Evolutionary conservation across 371 early-diverging fungal species (phyloP).

Genomic region (Syncephalastrum monosporum): DNA sequence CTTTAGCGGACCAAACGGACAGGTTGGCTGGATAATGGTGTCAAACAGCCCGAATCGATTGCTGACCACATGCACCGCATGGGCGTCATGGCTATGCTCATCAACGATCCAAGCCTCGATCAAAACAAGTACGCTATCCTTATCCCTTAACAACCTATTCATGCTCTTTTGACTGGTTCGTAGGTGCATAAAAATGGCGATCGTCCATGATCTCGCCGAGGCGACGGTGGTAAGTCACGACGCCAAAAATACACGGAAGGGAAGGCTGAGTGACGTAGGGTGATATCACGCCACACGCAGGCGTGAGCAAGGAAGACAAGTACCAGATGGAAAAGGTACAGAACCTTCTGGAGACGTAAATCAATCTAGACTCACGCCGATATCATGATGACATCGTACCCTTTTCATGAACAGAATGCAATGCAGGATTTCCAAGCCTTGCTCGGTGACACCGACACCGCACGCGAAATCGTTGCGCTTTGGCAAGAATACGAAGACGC

Average conservation of each 20-base stretch:
- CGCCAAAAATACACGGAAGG: background rate
- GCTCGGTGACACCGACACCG: slow-evolving; percentile 59
- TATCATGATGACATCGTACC: too few relatives aligned
- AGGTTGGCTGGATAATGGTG: slow-evolving; percentile 81
- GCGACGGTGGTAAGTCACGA: slow-evolving; percentile 64
- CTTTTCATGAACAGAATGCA: slow-evolving; percentile 44
- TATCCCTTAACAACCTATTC: background rate
- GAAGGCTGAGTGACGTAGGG: slow-evolving; percentile 48
- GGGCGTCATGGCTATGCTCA: slow-evolving; percentile 81
- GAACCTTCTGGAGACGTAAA: background rate
- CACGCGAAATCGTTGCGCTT: slow-evolving; percentile 68
- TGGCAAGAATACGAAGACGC: slow-evolving; percentile 92
- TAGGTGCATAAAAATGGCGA: slow-evolving; percentile 84
- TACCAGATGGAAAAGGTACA: slow-evolving; percentile 64
- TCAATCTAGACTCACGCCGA: too few relatives aligned
- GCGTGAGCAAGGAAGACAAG: slow-evolving; percentile 81
- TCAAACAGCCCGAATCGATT: slow-evolving; percentile 80
- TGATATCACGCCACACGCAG: slow-evolving; percentile 87
- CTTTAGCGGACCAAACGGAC: slow-evolving; percentile 85
- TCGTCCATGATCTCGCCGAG: slow-evolving; percentile 93
- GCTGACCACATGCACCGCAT: slow-evolving; percentile 95
- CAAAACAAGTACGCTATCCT: slow-evolving; percentile 41
- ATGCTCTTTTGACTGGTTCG: background rate
- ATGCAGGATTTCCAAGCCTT: slow-evolving; percentile 65
- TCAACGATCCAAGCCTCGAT: slow-evolving; percentile 66